Percentiles rank a stretch among this genome's conserved stretches.
Conservation (phyloP, 495 filamentous ascomycete species). For the Oidiodendron maius region DNA sequence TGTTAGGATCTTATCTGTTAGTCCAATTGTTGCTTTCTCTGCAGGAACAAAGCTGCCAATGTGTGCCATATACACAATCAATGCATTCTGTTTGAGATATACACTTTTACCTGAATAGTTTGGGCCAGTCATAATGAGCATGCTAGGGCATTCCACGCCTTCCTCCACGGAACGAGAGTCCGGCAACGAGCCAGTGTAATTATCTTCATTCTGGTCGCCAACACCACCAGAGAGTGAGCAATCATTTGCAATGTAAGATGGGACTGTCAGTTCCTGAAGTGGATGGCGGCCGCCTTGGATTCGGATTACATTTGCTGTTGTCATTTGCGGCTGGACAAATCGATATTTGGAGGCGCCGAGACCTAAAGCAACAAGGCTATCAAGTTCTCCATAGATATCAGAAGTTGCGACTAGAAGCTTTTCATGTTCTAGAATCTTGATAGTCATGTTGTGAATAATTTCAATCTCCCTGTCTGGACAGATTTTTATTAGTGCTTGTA, state of each 20-base stretch:
- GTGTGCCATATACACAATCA: constrained; percentile 91
- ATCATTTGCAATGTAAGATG: constrained; percentile 83
- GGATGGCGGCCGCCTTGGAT: constrained; percentile 84
- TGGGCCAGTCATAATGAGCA: constrained; percentile 83
- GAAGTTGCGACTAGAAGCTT: constrained; percentile 59
- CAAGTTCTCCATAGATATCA: constrained; percentile 78
- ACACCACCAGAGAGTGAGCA: constrained; percentile 61
- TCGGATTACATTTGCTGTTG: constrained; percentile 61
- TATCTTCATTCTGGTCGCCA: constrained; percentile 13
- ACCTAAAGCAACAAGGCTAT: constrained; percentile 79
- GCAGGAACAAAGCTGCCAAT: constrained; percentile 91
- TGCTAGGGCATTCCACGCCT: constrained; percentile 47
- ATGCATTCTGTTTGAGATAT: constrained; percentile 91
- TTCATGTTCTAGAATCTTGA: constrained; percentile 66
- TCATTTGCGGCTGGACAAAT: constrained; percentile 65
- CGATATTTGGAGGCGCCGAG: constrained; percentile 72
- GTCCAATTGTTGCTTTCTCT: constrained; percentile 67
- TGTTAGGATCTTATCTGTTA: constrained; percentile 91
- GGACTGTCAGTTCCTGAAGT: constrained; percentile 81
- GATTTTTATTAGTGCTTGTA: constrained; percentile 16
- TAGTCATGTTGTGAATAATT: constrained; percentile 73
- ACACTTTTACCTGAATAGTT: constrained; percentile 97
- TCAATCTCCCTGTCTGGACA: constrained; percentile 80
- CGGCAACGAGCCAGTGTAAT: not conserved
- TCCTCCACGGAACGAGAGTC: constrained; percentile 5